Evolutionary conservation across 2,329 filamentous ascomycete genomes (phyloP).

Genomic region (Pseudocercospora pini-densiflorae): DNA sequence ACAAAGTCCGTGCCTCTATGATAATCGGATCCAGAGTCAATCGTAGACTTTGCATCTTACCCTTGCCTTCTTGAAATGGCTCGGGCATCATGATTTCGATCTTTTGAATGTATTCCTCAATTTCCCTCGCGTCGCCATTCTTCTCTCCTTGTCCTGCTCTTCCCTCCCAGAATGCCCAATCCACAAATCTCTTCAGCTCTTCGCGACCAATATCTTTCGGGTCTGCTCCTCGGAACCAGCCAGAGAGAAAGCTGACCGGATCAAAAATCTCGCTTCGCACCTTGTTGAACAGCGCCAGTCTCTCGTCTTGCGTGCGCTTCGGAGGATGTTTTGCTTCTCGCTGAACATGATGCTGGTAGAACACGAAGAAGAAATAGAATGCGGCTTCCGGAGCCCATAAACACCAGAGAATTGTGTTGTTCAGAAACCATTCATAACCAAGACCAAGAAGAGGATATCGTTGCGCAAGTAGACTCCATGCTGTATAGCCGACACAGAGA

Average conservation of each 20-base stretch:
- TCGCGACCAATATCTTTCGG: conserved; percentile 64
- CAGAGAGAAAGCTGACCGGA: conserved; percentile 60
- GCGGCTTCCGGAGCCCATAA: conserved; percentile 57
- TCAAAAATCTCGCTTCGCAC: conserved; percentile 62
- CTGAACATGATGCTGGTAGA: conserved; percentile 58
- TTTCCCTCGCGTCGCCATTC: conserved; percentile 53
- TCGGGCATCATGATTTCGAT: conserved; percentile 60
- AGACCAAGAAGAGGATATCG: conserved; percentile 18
- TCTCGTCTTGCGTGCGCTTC: conserved; percentile 50
- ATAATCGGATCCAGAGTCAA: conserved; percentile 68
- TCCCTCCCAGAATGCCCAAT: conserved; percentile 69
- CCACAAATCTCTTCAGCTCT: conserved; percentile 69
- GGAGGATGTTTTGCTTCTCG: conserved; percentile 56
- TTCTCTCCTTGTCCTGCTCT: conserved; percentile 60
- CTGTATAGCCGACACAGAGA: conserved; percentile 29
- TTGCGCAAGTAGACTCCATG: conserved; percentile 23
- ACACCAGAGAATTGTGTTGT: conserved; percentile 42
- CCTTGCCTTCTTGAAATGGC: conserved; percentile 59
- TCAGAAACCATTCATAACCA: conserved; percentile 17
- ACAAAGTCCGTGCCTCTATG: conserved; percentile 58
- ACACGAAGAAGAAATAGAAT: conserved; percentile 62
- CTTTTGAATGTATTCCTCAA: conserved; percentile 60
- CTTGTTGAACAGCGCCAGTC: conserved; percentile 61
- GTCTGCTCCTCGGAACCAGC: conserved; percentile 69
- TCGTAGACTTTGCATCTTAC: conserved; percentile 62